Evolutionary conservation across 73 alveolate genomes (phyloP).

Genomic region (Paramecium primaurelia): DNA sequence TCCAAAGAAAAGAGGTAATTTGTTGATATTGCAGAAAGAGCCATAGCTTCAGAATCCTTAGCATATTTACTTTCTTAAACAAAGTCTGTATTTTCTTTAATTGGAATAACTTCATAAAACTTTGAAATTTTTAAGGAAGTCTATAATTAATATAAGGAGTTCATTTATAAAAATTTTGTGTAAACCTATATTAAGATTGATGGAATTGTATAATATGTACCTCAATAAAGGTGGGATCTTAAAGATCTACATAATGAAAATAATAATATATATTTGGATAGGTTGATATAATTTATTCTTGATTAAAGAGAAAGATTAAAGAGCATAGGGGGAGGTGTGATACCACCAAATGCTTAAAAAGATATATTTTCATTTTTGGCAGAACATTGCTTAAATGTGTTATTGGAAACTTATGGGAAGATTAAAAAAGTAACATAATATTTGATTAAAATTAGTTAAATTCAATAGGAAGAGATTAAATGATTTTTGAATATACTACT

Average conservation of each 20-base stretch:
- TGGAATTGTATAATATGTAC: not conserved
- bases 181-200: not conserved
- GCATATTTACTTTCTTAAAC: not conserved
- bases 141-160: not conserved
- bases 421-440: not conserved
- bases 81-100: not conserved
- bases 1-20: not conserved
- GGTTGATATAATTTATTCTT: not conserved
- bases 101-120: not conserved
- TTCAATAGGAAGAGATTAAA: conserved; percentile 18
- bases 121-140: not conserved
- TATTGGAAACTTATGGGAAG: conserved; percentile 22
- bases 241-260: conserved; percentile 32
- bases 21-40: conserved; percentile 29
- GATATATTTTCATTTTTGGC: conserved; percentile 9
- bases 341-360: not conserved
- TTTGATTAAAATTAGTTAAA: not conserved
- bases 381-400: conserved; percentile 21
- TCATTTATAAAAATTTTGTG: not conserved
- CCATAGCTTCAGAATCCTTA: conserved; percentile 33
- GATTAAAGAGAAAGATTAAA: conserved; percentile 46
- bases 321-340: conserved; percentile 43
- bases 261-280: not conserved
- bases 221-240: conserved; percentile 10
- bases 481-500: not conserved